A percentile compares a stretch with the other conserved stretches of the same genome.
Conservation (phyloP, 2,329 filamentous ascomycete species). For the Seiridium cupressi region DNA sequence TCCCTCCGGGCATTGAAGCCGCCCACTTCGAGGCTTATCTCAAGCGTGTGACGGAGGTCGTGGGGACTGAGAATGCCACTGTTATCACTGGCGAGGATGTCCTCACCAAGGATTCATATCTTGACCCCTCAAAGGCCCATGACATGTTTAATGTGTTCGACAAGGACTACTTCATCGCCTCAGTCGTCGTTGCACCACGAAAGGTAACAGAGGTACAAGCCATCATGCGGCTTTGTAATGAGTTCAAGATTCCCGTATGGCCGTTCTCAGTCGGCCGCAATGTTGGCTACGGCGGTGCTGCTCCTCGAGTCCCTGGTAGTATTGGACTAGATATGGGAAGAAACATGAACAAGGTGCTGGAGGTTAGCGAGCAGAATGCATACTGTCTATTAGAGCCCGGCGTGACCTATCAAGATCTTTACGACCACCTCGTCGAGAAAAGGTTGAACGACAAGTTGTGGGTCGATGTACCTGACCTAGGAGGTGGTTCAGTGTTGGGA, state of each 20-base stretch:
- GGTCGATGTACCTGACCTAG: conserved; percentile 42
- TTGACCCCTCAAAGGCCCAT: conserved; percentile 22
- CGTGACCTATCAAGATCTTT: conserved; percentile 50
- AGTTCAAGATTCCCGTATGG: conserved; percentile 24
- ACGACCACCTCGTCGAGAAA: conserved; percentile 43
- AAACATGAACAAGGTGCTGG: conserved; percentile 51
- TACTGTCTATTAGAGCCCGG: conserved; percentile 54
- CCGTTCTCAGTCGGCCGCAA: conserved; percentile 29
- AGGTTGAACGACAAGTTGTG: conserved; percentile 38
- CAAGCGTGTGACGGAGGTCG: background rate
- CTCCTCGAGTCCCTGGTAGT: conserved; percentile 49
- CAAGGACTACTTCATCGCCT: conserved; percentile 44
- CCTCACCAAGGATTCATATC: background rate
- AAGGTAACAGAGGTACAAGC: conserved; percentile 30
- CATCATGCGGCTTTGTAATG: conserved; percentile 30
- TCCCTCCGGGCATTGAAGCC: background rate
- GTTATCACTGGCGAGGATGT: conserved; percentile 1
- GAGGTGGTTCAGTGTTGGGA: conserved; percentile 41
- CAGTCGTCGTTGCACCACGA: conserved; percentile 35
- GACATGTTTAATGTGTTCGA: conserved; percentile 41
- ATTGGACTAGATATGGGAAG: conserved; percentile 49
- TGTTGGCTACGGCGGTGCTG: conserved; percentile 53
- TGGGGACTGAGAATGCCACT: conserved; percentile 1
- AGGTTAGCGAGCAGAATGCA: conserved; percentile 48
- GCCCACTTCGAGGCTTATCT: background rate